Conservation (phyloP, 805 yeast species). For the Pichia membranifaciens region DNA sequence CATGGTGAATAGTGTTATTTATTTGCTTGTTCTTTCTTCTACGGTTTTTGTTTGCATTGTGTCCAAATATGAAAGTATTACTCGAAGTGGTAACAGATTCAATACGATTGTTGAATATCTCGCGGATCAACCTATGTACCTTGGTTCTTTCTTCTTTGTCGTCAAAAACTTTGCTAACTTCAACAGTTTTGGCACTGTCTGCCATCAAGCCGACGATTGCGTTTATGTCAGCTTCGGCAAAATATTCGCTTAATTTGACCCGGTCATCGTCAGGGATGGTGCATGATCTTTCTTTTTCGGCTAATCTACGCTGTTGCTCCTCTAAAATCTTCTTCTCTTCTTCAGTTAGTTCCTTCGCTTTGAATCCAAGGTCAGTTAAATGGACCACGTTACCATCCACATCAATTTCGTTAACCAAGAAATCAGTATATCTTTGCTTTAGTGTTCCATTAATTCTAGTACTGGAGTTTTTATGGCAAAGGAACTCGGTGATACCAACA, state of each 20-base stretch:
- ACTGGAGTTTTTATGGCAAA: conserved; percentile 12
- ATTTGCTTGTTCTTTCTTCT: conserved; percentile 33
- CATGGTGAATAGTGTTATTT: conserved; percentile 47
- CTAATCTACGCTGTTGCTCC: conserved; percentile 38
- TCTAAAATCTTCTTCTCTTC: conserved; percentile 29
- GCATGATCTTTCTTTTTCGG: conserved; percentile 28
- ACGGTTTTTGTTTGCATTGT: conserved; percentile 42
- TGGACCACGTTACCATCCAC: conserved; percentile 64
- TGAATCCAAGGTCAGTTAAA: conserved; percentile 67
- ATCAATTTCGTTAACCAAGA: conserved; percentile 85
- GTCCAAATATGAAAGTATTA: conserved; percentile 59
- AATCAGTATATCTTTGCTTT: conserved; percentile 89
- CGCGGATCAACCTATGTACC: conserved; percentile 71
- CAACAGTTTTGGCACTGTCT: conserved; percentile 40
- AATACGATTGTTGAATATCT: conserved; percentile 63
- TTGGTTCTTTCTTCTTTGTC: conserved; percentile 73
- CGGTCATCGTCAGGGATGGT: conserved; percentile 45
- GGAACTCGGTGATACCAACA: conserved; percentile 79
- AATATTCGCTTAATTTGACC: conserved; percentile 40
- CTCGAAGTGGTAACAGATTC: conserved; percentile 73
- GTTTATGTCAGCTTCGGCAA: conserved; percentile 58
- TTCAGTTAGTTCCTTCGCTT: conserved; percentile 39
- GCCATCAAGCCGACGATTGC: conserved; percentile 47
- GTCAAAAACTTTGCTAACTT: conserved; percentile 48
- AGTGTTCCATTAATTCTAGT: conserved; percentile 76